A percentile compares a stretch with the other conserved stretches of the same genome.
phyloP scores from a whole-genome alignment of 1,284 basidiomycete species.

The Marasmius sp. region DNA sequence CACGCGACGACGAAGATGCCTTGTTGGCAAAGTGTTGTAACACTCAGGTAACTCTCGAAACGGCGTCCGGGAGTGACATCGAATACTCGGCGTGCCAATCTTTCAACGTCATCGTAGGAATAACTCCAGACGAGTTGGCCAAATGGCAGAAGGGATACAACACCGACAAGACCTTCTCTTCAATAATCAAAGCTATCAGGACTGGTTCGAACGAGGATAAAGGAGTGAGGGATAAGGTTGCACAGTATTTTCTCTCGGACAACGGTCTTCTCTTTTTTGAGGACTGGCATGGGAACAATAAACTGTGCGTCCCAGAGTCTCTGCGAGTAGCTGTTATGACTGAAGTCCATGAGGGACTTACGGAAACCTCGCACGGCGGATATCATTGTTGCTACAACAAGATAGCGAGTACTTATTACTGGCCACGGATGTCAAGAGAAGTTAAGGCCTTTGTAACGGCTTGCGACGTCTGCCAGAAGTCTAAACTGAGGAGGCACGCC shows the following conservation, averaged over 20 bases:
- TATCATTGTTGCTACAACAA: constrained; percentile 21
- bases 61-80: no score
- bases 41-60: no score
- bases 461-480: constrained; percentile 33
- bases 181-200: no score
- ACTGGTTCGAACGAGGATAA: no score
- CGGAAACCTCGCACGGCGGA: constrained; percentile 30
- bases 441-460: constrained; percentile 20
- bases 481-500: constrained; percentile 24
- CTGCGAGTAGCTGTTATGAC: constrained; percentile 18
- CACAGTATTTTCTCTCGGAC: constrained; percentile 11
- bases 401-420: constrained; percentile 24
- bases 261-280: constrained; percentile 24
- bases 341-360: constrained; percentile 25
- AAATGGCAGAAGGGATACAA: no score
- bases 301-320: constrained; percentile 22
- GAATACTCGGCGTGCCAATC: no score
- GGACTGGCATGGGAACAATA: constrained; percentile 17
- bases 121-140: no score
- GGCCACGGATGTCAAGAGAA: constrained; percentile 23
- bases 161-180: no score
- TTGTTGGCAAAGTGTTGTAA: no score
- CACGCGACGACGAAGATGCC: no score
- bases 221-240: no score
- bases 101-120: no score